Evolutionary conservation across 176 grass and related monocot species (phyloP), one percentile per base, ranked within the genome.

Genomic region (Musa beccarii): DNA sequence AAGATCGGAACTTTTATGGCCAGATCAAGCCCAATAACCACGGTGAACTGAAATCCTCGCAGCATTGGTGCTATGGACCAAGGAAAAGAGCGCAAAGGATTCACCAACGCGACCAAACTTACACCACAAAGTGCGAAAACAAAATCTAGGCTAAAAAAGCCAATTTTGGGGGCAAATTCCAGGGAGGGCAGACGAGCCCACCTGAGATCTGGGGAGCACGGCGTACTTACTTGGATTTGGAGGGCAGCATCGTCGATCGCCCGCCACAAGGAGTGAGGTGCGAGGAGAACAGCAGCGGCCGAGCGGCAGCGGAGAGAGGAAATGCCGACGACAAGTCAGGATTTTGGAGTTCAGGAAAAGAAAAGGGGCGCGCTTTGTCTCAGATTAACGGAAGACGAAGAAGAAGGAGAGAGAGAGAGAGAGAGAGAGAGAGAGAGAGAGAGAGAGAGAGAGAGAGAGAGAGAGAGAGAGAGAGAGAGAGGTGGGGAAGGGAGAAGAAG

Each of bases 171-270:
- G 63, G 63, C 69, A 75, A 81, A 72, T 72, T 75, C 63, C 12
- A 64, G 52, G 50, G 53, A 1, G 49, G 17, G 12, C 11, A 59
- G 21, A 1, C 0, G 4, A 17, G 49, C 53, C 20, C 23, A 11
- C 0, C 59, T 0, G 23, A 55, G 8, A 28, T 19, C 68, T 70
- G 53, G 28, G 1, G 0, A 13, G 22, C 15, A 13, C 26, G 28
- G 10, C 59, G 16, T 8, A 29, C 1, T 11, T 59, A 91, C 89
- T 84, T 92, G 23, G 89, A 79, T 89, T 71, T 88, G 66, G 80
- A 92, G 64, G 86, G 81, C 82, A 88, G 80, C 89, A 86, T 92
- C 77, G 86, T 76, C 68, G 83, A 51, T 70, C 34, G 6, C 66
- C 68, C 68, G 29, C 49, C 29, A 9, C 17, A 20, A 51, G 68